Evolutionary conservation across 139 green algal species (phyloP).

Genomic region (Nannochloris sp.): DNA sequence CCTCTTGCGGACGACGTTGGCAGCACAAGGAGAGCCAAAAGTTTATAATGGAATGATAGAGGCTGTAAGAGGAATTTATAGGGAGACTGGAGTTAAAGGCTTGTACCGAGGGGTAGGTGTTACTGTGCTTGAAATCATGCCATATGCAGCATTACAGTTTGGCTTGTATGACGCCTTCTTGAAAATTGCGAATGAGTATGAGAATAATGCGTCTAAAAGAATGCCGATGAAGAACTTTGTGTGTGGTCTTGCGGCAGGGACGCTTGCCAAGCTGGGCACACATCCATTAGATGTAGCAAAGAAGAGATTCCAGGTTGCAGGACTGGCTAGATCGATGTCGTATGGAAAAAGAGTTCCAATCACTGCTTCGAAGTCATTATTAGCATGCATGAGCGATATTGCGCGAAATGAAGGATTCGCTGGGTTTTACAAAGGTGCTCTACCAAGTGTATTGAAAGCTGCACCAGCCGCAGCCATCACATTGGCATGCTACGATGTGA

Average conservation of each 20-base stretch:
- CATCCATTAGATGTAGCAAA: constrained; percentile 96
- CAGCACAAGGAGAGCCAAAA: constrained; percentile 89
- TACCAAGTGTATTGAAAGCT: constrained; percentile 87
- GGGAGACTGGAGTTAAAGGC: constrained; percentile 36
- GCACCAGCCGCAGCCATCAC: constrained; percentile 87
- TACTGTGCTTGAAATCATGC: constrained; percentile 95
- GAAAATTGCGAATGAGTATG: not conserved
- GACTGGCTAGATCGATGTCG: constrained; percentile 44
- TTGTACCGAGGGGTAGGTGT: constrained; percentile 79
- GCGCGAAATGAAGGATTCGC: constrained; percentile 51
- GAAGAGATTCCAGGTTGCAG: constrained; percentile 91
- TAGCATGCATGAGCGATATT: constrained; percentile 46
- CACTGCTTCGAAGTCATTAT: constrained; percentile 38
- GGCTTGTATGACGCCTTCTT: constrained; percentile 88
- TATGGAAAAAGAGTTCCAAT: constrained; percentile 67
- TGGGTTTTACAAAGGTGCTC: constrained; percentile 89
- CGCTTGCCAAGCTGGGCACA: constrained; percentile 75
- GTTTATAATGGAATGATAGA: constrained; percentile 27
- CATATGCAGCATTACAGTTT: constrained; percentile 96
- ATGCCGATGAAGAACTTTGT: constrained; percentile 35
- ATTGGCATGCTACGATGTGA: constrained; percentile 69
- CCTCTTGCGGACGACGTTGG: constrained; percentile 90
- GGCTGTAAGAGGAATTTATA: constrained; percentile 42
- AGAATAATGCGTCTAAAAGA: not conserved
- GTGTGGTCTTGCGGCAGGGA: constrained; percentile 67